A percentile compares a stretch with the other conserved stretches of the same genome.
Conservation (phyloP, 1,284 basidiomycete genomes). For the Apiotrichum domesticum region DNA sequence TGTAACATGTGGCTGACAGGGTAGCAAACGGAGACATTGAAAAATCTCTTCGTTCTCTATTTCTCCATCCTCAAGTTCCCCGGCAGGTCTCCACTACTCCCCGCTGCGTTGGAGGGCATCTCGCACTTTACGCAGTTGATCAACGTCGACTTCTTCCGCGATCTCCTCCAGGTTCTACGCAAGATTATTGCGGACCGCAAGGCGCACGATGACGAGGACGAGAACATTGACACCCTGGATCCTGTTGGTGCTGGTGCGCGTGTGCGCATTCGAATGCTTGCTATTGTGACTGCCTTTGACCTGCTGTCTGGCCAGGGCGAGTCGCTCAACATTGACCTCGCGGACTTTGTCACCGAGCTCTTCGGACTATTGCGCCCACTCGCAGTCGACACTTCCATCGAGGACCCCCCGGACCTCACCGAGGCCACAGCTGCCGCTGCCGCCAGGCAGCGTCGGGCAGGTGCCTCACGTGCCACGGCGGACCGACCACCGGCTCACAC, state of each 20-base stretch:
- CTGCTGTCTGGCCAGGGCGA: slow-evolving; percentile 96
- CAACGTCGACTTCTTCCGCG: slow-evolving; percentile 98
- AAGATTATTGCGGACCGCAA: slow-evolving; percentile 58
- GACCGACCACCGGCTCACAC: slow-evolving; percentile 26
- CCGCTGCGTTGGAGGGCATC: slow-evolving; percentile 85
- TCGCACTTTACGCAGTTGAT: slow-evolving; percentile 91
- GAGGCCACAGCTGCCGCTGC: slow-evolving; percentile 21
- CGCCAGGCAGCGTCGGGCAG: slow-evolving; percentile 10
- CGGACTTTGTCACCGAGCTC: slow-evolving; percentile 68
- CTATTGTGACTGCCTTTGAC: slow-evolving; percentile 93
- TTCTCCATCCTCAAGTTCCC: slow-evolving; percentile 92
- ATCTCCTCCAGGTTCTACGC: slow-evolving; percentile 82
- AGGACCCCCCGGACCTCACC: slow-evolving; percentile 44
- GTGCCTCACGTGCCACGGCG: slow-evolving; percentile 3
- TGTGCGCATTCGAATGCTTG: slow-evolving; percentile 66
- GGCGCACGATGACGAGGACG: slow-evolving; percentile 45
- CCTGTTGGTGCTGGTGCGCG: slow-evolving; percentile 38
- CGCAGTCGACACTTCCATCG: slow-evolving; percentile 49
- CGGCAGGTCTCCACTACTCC: slow-evolving; percentile 71
- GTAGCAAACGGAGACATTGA: slow-evolving; percentile 95
- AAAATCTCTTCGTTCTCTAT: slow-evolving; percentile 95
- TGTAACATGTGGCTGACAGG: neutral
- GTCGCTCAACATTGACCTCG: slow-evolving; percentile 89
- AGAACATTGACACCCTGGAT: slow-evolving; percentile 18
- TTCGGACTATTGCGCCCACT: slow-evolving; percentile 51